Conservation (phyloP, 495 filamentous ascomycete genomes). For the Neurospora sp. region DNA sequence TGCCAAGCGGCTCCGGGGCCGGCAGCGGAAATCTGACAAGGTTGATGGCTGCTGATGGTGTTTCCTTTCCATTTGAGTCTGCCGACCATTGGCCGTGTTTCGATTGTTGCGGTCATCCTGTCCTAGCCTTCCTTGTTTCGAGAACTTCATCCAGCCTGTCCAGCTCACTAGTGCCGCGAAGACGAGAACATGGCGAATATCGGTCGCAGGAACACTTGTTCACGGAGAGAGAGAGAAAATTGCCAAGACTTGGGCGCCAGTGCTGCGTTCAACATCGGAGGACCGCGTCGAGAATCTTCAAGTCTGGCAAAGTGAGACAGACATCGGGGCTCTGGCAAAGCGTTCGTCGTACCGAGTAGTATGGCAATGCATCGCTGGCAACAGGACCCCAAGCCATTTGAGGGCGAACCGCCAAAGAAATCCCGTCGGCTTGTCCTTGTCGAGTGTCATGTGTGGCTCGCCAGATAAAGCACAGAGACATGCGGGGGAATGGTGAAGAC, state of each 20-base stretch:
- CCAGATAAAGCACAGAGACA: background rate
- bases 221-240: background rate
- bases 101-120: background rate
- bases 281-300: background rate
- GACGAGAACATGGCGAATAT: background rate
- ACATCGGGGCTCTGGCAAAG: background rate
- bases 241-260: background rate
- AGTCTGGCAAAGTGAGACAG: background rate
- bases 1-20: background rate
- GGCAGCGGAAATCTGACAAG: background rate
- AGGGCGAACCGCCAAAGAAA: background rate
- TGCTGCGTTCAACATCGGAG: background rate
- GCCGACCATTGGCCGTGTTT: no score
- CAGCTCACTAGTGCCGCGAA: background rate
- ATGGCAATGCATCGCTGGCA: background rate
- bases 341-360: background rate
- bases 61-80: background rate
- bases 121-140: background rate
- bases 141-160: background rate
- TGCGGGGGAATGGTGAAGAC: background rate
- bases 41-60: background rate
- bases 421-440: background rate
- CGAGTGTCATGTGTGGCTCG: background rate
- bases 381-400: background rate
- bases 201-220: background rate